Evolutionary conservation across 805 yeast species (phyloP).

Genomic region (Wilhelminamyces savonicus): DNA sequence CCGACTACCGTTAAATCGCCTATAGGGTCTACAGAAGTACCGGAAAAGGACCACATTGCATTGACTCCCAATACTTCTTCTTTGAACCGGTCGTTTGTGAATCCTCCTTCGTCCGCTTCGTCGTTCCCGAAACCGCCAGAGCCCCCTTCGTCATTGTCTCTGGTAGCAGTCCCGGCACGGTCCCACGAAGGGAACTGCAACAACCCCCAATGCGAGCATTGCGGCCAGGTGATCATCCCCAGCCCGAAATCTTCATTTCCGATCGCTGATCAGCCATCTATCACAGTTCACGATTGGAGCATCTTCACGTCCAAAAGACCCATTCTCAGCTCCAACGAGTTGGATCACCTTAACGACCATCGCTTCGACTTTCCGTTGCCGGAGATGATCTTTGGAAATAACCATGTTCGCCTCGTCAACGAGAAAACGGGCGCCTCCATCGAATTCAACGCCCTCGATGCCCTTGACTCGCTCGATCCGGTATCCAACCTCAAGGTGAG

Average conservation of each 20-base stretch:
- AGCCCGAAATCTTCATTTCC: slow-evolving; percentile 66
- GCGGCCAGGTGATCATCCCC: slow-evolving; percentile 75
- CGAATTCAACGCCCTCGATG: slow-evolving; percentile 72
- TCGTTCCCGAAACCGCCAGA: slow-evolving; percentile 13
- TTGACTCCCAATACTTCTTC: neutral
- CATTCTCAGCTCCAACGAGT: slow-evolving; percentile 65
- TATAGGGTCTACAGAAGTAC: too few relatives aligned
- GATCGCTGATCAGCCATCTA: slow-evolving; percentile 60
- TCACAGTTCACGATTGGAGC: slow-evolving; percentile 68
- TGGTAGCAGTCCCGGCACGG: slow-evolving; percentile 37
- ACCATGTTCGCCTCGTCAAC: slow-evolving; percentile 47
- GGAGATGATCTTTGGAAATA: slow-evolving; percentile 95
- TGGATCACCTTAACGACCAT: slow-evolving; percentile 57
- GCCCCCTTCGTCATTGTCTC: slow-evolving; percentile 1
- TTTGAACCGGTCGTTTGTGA: neutral
- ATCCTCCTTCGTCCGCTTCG: slow-evolving; percentile 3
- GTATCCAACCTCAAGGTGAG: slow-evolving; percentile 52
- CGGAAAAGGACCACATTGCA: neutral
- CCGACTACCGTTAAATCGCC: too few relatives aligned
- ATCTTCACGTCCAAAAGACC: slow-evolving; percentile 70
- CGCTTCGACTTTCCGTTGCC: slow-evolving; percentile 78
- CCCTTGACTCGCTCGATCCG: slow-evolving; percentile 37
- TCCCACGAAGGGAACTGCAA: slow-evolving; percentile 29
- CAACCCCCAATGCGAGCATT: slow-evolving; percentile 50
- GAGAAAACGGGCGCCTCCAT: slow-evolving; percentile 38